Evolutionary conservation across 352 stramenopile species (phyloP), one percentile per base, ranked within the genome.

Genomic region (Globisporangium irregulare): DNA sequence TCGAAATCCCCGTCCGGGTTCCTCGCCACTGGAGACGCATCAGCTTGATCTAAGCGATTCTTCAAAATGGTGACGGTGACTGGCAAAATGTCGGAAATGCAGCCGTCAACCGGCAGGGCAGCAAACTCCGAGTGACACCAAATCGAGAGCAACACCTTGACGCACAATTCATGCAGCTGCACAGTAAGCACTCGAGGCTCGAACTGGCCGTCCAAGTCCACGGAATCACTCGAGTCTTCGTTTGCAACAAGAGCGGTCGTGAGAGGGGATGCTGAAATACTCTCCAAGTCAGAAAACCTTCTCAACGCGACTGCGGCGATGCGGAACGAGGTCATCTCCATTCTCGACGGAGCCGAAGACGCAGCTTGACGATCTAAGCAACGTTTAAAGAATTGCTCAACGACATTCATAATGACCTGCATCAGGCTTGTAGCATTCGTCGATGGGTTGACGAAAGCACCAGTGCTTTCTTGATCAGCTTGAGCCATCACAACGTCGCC

Each of bases 31-130:
- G 27, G 15, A 14, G 56, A 38, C 8, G 74, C 62, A 64, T 85
- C 74, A 3, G 74, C 71, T 25, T 68, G 75, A 62, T 91, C 81
- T 48, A 93, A 73, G 8, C 87, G 86, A 63, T 91, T 90, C 51
- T 92, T 93, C 48, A 96, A 62, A 51, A 96, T 74, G 0, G 83
- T 92, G 14, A 92, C 80, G 1, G 84, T 79, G 48, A 92, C 77
- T 29, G 84, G 82, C 51, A 96, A 75, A 24, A 96, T 69, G 25
- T 91, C 80, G 20, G 74, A 70, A 48, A 91, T 72, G 65, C 72
- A 92, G 18, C 73, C 82, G 20, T 90, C 76, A 22, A 87, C 71
- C 32, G 77, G 75, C 2, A 76, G 75, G 18, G 64, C 63, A 15
- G 66, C 67, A 62, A 92, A 87, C 14, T 75, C 75, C 4, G 74